Evolutionary conservation across 768 basidiomycete genomes (phyloP).

Genomic region (Suillus discolor): DNA sequence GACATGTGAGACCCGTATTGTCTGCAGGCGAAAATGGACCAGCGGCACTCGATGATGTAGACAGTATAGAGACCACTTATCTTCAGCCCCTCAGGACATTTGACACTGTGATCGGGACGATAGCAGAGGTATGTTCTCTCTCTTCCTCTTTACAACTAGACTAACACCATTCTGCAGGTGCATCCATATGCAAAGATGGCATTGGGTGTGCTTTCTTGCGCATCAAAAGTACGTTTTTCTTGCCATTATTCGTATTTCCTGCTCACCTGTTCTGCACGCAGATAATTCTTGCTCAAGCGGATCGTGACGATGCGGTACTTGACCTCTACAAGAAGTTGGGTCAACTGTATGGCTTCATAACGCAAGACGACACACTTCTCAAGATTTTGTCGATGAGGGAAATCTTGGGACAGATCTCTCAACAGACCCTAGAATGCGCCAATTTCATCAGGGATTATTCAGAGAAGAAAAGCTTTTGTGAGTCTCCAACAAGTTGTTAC

Average conservation of each 20-base stretch:
- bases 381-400: background rate
- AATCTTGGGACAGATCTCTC: slow-evolving; percentile 2
- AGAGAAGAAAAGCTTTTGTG: slow-evolving; percentile 10
- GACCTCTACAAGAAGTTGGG: background rate
- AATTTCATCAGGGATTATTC: slow-evolving; percentile 12
- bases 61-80: too few species aligned
- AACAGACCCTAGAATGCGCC: slow-evolving; percentile 10
- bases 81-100: too few species aligned
- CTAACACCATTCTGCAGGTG: background rate
- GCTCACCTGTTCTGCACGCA: background rate
- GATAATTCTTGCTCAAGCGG: slow-evolving; percentile 3
- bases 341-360: slow-evolving; percentile 8
- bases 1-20: too few species aligned
- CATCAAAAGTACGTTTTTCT: background rate
- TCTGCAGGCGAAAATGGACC: too few species aligned
- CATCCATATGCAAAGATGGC: slow-evolving; percentile 11
- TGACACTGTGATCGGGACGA: background rate
- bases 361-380: background rate
- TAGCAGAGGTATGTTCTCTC: background rate
- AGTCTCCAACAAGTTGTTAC: background rate
- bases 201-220: background rate
- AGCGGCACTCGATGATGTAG: too few species aligned
- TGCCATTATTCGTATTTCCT: too few species aligned
- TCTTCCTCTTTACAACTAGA: background rate
- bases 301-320: slow-evolving; percentile 2